Conservation (phyloP, 441 rosid species). For the Pelargonium citronellum region DNA sequence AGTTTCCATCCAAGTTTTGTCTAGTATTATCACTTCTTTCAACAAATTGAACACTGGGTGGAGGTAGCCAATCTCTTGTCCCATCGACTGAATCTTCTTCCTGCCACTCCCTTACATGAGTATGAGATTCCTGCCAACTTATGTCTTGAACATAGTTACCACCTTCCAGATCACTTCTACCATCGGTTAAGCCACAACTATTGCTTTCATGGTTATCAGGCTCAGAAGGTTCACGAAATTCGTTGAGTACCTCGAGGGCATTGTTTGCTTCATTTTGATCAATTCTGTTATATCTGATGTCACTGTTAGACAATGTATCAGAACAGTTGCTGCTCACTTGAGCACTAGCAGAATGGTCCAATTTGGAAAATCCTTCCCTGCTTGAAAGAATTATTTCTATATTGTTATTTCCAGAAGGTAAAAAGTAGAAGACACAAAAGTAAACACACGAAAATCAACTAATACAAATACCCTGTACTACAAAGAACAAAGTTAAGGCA, state of each 20-base stretch:
- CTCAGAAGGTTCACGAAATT: conserved; percentile 32
- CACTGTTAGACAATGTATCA: conserved; percentile 54
- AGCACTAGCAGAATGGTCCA: conserved; percentile 50
- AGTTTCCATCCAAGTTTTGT: not conserved
- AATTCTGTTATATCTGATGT: conserved; percentile 34
- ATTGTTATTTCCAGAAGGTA: not conserved
- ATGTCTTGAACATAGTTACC: conserved; percentile 27
- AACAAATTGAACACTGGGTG: conserved; percentile 9
- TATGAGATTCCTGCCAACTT: conserved; percentile 35
- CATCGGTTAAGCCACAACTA: conserved; percentile 27
- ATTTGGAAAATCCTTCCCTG: conserved; percentile 84
- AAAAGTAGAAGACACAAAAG: not conserved
- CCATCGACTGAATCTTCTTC: conserved; percentile 38
- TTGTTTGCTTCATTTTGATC: conserved; percentile 35
- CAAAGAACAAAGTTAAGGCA: not conserved
- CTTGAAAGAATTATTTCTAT: conserved; percentile 11
- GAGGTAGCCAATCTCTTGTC: conserved; percentile 32
- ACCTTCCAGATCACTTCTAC: conserved; percentile 31
- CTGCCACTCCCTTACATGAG: conserved; percentile 36
- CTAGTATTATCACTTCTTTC: not conserved
- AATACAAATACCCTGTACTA: not conserved
- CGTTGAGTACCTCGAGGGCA: conserved; percentile 29
- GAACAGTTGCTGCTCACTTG: conserved; percentile 49
- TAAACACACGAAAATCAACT: not conserved
- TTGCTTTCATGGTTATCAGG: conserved; percentile 29